Conservation (phyloP, 305 asterid species). For the Galium porrigens region DNA sequence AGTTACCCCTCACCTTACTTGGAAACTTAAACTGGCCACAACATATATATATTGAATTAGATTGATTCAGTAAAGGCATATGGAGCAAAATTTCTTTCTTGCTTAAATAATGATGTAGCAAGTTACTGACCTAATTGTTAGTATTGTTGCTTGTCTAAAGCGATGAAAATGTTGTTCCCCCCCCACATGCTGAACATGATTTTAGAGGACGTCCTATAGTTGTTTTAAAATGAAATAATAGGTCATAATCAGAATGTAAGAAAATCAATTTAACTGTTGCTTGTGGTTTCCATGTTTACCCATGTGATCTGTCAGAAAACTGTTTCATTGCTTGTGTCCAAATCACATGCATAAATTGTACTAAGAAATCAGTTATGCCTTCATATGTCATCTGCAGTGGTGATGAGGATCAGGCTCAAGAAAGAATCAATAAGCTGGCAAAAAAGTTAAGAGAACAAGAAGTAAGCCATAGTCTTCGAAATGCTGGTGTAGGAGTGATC, state of each 20-base stretch:
- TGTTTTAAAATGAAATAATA: background rate
- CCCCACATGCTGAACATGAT: too few species aligned
- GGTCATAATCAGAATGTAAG: background rate
- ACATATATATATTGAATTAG: too few species aligned
- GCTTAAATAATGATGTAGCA: background rate
- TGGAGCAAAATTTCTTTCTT: background rate
- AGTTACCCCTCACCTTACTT: background rate
- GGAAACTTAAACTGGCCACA: background rate
- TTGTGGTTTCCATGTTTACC: background rate
- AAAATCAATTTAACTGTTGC: background rate
- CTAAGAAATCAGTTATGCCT: background rate
- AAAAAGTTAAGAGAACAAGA: slow-evolving; percentile 78
- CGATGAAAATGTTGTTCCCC: background rate
- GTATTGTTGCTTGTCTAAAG: background rate
- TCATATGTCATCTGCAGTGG: slow-evolving; percentile 40
- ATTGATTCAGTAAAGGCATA: background rate
- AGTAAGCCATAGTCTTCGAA: slow-evolving; percentile 62
- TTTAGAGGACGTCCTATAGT: too few species aligned
- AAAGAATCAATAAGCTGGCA: slow-evolving; percentile 78
- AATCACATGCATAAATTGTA: background rate
- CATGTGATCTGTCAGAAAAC: too few species aligned
- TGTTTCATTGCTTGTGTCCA: slow-evolving; percentile 6
- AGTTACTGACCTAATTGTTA: background rate
- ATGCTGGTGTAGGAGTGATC: slow-evolving; percentile 69
- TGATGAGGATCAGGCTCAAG: slow-evolving; percentile 99